Conservation (phyloP, 1,284 basidiomycete genomes). For the Athelia psychrophila region DNA sequence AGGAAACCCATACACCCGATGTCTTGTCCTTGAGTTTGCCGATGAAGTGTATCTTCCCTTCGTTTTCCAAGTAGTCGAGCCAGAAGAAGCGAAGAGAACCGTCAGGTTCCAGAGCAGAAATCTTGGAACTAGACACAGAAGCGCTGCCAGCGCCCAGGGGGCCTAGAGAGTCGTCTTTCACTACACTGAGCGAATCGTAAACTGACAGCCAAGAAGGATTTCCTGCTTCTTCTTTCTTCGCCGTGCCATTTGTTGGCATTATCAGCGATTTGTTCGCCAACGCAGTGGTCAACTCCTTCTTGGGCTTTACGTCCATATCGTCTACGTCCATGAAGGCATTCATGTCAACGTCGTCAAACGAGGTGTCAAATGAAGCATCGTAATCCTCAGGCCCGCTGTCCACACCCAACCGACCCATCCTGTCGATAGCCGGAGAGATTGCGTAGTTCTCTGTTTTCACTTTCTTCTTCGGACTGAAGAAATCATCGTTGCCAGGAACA, state of each 20-base stretch:
- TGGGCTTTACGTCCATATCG: slow-evolving; percentile 37
- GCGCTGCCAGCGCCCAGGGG: slow-evolving; percentile 37
- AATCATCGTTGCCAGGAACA: slow-evolving; percentile 47
- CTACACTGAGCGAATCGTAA: slow-evolving; percentile 66
- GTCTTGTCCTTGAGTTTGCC: slow-evolving; percentile 85
- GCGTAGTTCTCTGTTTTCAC: slow-evolving; percentile 40
- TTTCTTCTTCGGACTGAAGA: slow-evolving; percentile 71
- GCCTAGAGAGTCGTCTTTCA: slow-evolving; percentile 52
- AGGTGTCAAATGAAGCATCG: slow-evolving; percentile 33
- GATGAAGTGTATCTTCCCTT: slow-evolving; percentile 78
- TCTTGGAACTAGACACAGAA: slow-evolving; percentile 37
- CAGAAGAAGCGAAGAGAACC: slow-evolving; percentile 90
- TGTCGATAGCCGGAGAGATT: slow-evolving; percentile 52
- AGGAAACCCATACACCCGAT: slow-evolving; percentile 74
- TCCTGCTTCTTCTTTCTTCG: slow-evolving; percentile 46
- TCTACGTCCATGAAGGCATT: slow-evolving; percentile 50
- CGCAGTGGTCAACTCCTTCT: slow-evolving; percentile 20
- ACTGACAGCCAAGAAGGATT: slow-evolving; percentile 73
- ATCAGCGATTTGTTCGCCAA: slow-evolving; percentile 20
- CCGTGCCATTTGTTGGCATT: slow-evolving; percentile 4
- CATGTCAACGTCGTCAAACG: slow-evolving; percentile 59
- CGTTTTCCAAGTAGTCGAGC: slow-evolving; percentile 88
- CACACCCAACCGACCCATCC: slow-evolving; percentile 57
- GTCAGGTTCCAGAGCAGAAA: slow-evolving; percentile 71
- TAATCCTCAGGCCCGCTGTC: slow-evolving; percentile 48